These are phyloP conservation scores for Fusarium subglutinans DNA, from an alignment of 2,329 filamentous ascomycete species.

Conservation along the genomic window DNA sequence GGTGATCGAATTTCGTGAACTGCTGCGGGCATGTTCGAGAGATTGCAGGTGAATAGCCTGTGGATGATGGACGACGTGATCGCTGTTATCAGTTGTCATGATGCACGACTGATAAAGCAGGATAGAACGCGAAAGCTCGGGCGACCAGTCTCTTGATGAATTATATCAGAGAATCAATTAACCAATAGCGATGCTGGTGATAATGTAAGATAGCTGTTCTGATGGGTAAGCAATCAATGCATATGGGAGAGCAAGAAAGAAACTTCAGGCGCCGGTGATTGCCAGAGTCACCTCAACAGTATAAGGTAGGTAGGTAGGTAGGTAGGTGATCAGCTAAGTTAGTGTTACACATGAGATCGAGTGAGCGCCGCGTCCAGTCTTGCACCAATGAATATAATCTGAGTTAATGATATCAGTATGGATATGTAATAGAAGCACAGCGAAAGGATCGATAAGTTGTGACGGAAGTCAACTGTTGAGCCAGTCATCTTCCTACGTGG, in stretches of 20 bases:
- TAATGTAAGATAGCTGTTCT: not conserved
- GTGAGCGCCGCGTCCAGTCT: conserved; percentile 13
- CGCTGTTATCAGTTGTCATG: conserved; percentile 55
- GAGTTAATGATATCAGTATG: conserved; percentile 7
- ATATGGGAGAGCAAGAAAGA: conserved; percentile 9
- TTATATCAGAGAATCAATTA: not conserved
- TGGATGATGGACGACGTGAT: conserved; percentile 56
- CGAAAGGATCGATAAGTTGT: conserved; percentile 7
- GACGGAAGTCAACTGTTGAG: not conserved
- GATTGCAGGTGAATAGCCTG: conserved; percentile 55
- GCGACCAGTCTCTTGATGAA: not conserved
- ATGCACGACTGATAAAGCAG: not conserved
- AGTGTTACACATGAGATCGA: conserved; percentile 1
- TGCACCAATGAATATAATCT: not conserved
- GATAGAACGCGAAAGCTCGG: not conserved
- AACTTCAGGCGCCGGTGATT: not conserved
- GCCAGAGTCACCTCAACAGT: not conserved
- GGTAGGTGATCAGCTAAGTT: not conserved
- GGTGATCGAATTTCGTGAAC: conserved; percentile 41
- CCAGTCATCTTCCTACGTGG: conserved; percentile 30
- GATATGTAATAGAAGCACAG: conserved; percentile 2
- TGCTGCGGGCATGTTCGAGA: conserved; percentile 42
- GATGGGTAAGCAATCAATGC: conserved; percentile 2
- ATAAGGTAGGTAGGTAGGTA: no score
- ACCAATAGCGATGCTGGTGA: not conserved